Percentiles rank a stretch among this genome's conserved stretches.
These are phyloP conservation scores for Myochromella boudieri DNA, from an alignment of 768 basidiomycete species.

Conservation along the genomic window DNA sequence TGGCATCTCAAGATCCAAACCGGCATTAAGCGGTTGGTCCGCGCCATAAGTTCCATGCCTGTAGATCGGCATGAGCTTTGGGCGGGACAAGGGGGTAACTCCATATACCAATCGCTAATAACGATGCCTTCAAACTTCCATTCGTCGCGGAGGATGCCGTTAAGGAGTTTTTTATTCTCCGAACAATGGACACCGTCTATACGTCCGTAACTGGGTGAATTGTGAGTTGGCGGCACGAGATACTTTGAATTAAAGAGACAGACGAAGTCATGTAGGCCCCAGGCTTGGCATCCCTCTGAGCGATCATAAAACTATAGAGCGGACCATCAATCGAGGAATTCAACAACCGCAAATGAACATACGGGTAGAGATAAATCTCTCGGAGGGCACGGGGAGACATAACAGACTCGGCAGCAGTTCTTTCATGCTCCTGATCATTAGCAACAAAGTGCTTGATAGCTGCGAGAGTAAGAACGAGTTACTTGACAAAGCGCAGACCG, in stretches of 20 bases:
- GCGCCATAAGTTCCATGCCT: slow-evolving; percentile 76
- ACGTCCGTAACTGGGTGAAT: slow-evolving; percentile 58
- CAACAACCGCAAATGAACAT: slow-evolving; percentile 19
- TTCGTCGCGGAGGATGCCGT: slow-evolving; percentile 66
- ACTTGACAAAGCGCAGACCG: not conserved
- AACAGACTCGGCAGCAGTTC: slow-evolving; percentile 62
- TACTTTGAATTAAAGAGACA: slow-evolving; percentile 11
- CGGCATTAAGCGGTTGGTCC: slow-evolving; percentile 68
- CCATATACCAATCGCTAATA: slow-evolving; percentile 73
- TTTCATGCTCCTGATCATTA: slow-evolving; percentile 75
- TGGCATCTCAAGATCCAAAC: slow-evolving; percentile 79
- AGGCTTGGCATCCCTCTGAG: slow-evolving; percentile 60
- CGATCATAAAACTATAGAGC: slow-evolving; percentile 59
- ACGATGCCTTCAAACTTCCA: slow-evolving; percentile 72
- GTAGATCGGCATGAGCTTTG: not conserved
- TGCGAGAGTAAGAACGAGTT: slow-evolving; percentile 14
- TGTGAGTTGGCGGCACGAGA: not conserved
- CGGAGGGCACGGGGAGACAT: slow-evolving; percentile 66
- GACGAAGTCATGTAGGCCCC: slow-evolving; percentile 71
- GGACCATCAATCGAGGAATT: slow-evolving; percentile 1
- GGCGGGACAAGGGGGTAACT: not conserved
- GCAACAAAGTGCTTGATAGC: slow-evolving; percentile 75
- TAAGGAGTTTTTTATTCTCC: slow-evolving; percentile 62
- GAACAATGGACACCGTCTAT: slow-evolving; percentile 71
- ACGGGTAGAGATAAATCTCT: slow-evolving; percentile 75